Conservation (phyloP, 2,329 filamentous ascomycete genomes). For the Cadophora sp. region DNA sequence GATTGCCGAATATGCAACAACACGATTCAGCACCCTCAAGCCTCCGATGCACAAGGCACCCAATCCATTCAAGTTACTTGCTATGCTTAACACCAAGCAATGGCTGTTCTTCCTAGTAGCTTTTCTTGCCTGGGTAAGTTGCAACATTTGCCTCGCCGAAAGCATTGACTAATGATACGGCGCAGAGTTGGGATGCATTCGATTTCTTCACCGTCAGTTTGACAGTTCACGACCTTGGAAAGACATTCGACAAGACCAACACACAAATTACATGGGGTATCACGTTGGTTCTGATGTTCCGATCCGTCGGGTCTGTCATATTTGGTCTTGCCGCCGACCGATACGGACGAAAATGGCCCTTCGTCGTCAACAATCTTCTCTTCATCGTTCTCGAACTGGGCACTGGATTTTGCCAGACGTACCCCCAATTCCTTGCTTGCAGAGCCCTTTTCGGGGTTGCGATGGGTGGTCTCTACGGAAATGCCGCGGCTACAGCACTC, state of each 20-base stretch:
- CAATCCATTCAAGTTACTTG: conserved; percentile 74
- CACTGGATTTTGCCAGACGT: conserved; percentile 79
- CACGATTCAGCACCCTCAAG: conserved; percentile 62
- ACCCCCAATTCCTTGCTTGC: conserved; percentile 71
- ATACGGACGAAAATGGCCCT: conserved; percentile 82
- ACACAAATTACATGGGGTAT: conserved; percentile 77
- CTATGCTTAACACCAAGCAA: conserved; percentile 66
- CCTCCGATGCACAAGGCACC: conserved; percentile 66
- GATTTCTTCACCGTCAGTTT: conserved; percentile 85
- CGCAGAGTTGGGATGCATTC: conserved; percentile 75
- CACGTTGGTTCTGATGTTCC: conserved; percentile 76
- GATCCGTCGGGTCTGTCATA: conserved; percentile 75
- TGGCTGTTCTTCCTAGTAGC: conserved; percentile 82
- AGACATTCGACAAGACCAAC: conserved; percentile 59
- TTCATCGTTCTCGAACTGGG: conserved; percentile 73
- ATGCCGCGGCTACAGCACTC: conserved; percentile 78
- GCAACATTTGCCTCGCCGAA: neutral
- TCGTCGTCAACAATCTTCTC: conserved; percentile 76
- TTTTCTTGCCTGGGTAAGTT: conserved; percentile 67
- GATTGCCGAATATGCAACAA: conserved; percentile 50
- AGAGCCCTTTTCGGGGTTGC: conserved; percentile 78
- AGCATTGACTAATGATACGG: conserved; percentile 13
- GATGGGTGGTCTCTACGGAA: conserved; percentile 83
- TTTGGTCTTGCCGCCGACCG: conserved; percentile 82
- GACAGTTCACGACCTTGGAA: conserved; percentile 73